Conservation (phyloP, 768 basidiomycete species). For the Favolaschia claudopus region DNA sequence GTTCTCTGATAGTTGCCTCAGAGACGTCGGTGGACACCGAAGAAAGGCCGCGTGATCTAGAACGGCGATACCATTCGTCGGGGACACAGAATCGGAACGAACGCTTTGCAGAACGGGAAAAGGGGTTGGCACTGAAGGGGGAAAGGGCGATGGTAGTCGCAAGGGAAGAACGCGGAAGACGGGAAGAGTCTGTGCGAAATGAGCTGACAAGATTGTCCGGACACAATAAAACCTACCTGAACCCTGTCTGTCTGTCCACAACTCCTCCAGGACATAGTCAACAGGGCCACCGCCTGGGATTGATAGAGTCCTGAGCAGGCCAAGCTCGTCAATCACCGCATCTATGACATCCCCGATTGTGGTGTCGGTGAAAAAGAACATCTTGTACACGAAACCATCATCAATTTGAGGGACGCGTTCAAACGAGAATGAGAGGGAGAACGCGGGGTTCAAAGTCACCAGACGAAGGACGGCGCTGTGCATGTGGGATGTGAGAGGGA, state of each 20-base stretch:
- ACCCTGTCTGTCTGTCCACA: conserved; percentile 58
- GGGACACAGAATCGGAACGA: conserved; percentile 73
- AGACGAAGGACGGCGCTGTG: conserved; percentile 73
- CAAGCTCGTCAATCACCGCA: conserved; percentile 66
- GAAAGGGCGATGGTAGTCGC: conserved; percentile 53
- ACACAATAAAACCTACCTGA: conserved; percentile 54
- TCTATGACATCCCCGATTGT: conserved; percentile 65
- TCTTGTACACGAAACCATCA: conserved; percentile 71
- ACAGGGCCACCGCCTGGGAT: conserved; percentile 72
- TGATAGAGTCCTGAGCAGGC: conserved; percentile 69
- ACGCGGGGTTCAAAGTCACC: conserved; percentile 70
- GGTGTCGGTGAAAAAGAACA: conserved; percentile 67
- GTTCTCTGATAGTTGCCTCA: conserved; percentile 55
- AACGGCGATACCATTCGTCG: conserved; percentile 81
- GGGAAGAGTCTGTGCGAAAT: conserved; percentile 48
- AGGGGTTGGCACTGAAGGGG: conserved; percentile 50
- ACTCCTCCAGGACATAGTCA: conserved; percentile 79
- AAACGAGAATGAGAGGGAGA: conserved; percentile 63
- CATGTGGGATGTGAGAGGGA: conserved; percentile 71
- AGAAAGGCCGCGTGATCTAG: conserved; percentile 62
- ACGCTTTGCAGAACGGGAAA: conserved; percentile 50
- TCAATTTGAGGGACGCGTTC: conserved; percentile 78
- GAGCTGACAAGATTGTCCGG: conserved; percentile 8
- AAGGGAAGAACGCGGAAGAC: conserved; percentile 50
- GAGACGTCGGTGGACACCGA: conserved; percentile 56